These are phyloP conservation scores for Dactylellina sp. DNA, from an alignment of 2,329 filamentous ascomycete species.

Conservation along the genomic window DNA sequence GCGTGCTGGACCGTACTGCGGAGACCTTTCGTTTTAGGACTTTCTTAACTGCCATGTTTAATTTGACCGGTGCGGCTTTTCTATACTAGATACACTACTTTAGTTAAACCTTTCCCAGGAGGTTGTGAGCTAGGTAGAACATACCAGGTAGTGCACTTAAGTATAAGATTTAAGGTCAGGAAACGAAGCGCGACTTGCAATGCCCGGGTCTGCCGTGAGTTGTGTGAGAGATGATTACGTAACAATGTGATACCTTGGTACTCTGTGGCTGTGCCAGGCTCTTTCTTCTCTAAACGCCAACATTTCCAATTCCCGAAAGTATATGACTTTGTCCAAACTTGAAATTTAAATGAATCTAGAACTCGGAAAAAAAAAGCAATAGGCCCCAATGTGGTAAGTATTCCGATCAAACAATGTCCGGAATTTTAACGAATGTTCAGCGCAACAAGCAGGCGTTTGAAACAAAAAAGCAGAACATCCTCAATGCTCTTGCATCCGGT, in stretches of 20 bases:
- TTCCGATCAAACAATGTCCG: too few species aligned
- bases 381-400: not conserved
- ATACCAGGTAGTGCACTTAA: too few species aligned
- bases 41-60: slow-evolving; percentile 8
- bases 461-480: slow-evolving; percentile 75
- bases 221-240: not conserved
- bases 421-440: slow-evolving; percentile 1
- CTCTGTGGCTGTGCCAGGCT: too few species aligned
- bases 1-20: slow-evolving; percentile 29
- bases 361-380: not conserved
- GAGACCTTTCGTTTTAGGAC: slow-evolving; percentile 11
- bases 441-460: slow-evolving; percentile 49
- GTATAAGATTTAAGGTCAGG: too few species aligned
- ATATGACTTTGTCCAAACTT: not conserved
- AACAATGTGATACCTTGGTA: slow-evolving; percentile 5
- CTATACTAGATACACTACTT: too few species aligned
- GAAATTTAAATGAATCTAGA: not conserved
- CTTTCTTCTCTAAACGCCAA: too few species aligned
- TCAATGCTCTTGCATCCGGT: slow-evolving; percentile 76
- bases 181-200: too few species aligned
- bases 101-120: too few species aligned
- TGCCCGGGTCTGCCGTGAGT: too few species aligned
- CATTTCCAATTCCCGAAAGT: too few species aligned
- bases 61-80: slow-evolving; percentile 12
- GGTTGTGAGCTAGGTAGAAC: too few species aligned